phyloP scores from a whole-genome alignment of 1,139 yeast species.

The Eremothecium sinecaudum region DNA sequence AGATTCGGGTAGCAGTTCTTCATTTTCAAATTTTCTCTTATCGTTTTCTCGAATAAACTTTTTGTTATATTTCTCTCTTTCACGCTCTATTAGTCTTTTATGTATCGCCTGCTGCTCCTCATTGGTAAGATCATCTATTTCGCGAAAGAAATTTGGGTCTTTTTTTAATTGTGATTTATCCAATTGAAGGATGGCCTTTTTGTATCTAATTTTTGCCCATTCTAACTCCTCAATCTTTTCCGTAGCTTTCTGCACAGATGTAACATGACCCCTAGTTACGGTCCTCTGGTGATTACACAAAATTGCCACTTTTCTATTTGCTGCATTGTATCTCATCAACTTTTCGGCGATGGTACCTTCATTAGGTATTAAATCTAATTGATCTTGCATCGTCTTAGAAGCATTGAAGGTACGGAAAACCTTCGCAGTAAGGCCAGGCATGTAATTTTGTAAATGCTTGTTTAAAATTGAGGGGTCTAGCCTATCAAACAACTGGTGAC shows the following conservation, averaged over 20 bases:
- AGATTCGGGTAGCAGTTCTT: conserved; percentile 43
- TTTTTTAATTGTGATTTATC: conserved; percentile 49
- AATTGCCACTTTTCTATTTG: conserved; percentile 90
- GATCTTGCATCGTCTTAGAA: conserved; percentile 94
- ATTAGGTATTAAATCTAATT: conserved; percentile 68
- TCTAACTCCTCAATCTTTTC: conserved; percentile 68
- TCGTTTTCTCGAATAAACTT: conserved; percentile 73
- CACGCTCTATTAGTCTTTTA: conserved; percentile 44
- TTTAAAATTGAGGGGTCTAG: conserved; percentile 75
- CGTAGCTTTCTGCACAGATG: conserved; percentile 65
- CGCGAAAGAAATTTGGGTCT: conserved; percentile 54
- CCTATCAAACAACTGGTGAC: conserved; percentile 88
- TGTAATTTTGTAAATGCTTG: conserved; percentile 77
- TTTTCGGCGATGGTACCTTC: conserved; percentile 85
- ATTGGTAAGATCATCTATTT: conserved; percentile 56
- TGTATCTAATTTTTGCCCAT: conserved; percentile 74
- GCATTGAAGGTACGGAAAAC: conserved; percentile 98
- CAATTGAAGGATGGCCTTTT: conserved; percentile 57
- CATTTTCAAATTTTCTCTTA: conserved; percentile 50
- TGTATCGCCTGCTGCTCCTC: conserved; percentile 58
- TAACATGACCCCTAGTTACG: conserved; percentile 75
- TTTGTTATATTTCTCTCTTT: conserved; percentile 51
- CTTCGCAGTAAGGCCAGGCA: conserved; percentile 92
- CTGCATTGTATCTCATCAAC: conserved; percentile 82
- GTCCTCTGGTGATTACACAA: conserved; percentile 96